A percentile compares a stretch with the other conserved stretches of the same genome.
Conservation (phyloP, 352 stramenopile species). For the Phytophthora ramorum region DNA sequence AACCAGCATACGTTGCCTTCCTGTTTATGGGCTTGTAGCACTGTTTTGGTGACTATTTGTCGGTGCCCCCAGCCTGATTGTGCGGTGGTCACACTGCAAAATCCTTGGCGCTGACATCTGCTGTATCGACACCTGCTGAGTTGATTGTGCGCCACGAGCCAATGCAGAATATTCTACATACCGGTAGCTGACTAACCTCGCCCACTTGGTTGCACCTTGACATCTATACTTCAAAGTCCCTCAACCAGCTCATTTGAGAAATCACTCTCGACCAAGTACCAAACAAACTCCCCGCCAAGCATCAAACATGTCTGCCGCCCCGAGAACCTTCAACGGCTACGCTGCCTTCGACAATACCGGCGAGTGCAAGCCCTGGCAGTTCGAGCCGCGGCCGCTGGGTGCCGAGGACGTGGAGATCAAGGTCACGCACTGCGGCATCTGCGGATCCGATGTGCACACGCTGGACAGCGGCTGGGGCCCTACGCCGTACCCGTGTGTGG, state of each 20-base stretch:
- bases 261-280: background rate
- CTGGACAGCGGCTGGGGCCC: background rate
- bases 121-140: no score
- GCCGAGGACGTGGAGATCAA: background rate
- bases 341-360: background rate
- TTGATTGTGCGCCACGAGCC: no score
- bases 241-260: background rate
- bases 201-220: background rate
- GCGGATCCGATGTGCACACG: background rate
- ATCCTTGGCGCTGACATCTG: no score
- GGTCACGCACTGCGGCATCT: background rate
- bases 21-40: no score
- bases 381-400: background rate
- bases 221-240: background rate
- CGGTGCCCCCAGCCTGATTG: no score
- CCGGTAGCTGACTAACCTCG: no score
- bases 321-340: background rate
- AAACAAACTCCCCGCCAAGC: background rate
- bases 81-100: no score
- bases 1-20: no score
- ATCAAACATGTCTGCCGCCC: background rate
- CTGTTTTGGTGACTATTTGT: no score
- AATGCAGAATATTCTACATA: no score
- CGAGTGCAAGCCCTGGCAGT: background rate
- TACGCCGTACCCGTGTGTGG: background rate